Conservation (phyloP, 2,329 filamentous ascomycete genomes). For the Lecanicillium sp. region DNA sequence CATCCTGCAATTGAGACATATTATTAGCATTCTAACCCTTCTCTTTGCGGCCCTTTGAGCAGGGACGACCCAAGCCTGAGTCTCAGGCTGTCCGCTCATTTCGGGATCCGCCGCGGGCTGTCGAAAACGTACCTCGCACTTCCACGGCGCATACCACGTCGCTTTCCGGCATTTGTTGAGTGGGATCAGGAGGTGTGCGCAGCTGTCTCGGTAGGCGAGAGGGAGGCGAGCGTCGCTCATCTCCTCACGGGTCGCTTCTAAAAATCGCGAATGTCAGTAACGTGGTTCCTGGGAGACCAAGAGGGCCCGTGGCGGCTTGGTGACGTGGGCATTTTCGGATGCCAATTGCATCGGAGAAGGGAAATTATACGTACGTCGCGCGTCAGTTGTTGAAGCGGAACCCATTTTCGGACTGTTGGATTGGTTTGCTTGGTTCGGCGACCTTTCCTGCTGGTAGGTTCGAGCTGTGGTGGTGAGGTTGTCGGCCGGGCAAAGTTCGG, state of each 20-base stretch:
- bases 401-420: conserved; percentile 27
- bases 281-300: background rate
- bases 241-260: conserved; percentile 77
- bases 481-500: conserved; percentile 8
- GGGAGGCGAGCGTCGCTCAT: conserved; percentile 90
- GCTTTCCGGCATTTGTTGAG: conserved; percentile 91
- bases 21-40: background rate
- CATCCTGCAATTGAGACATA: conserved; percentile 51
- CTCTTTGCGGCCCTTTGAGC: no score
- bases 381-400: conserved; percentile 27
- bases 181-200: conserved; percentile 88
- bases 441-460: conserved; percentile 1
- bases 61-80: no score
- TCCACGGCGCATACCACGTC: conserved; percentile 94
- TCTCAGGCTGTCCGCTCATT: no score
- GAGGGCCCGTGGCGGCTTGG: no score
- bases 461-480: conserved; percentile 12
- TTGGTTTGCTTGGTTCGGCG: conserved; percentile 15
- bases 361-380: conserved; percentile 26
- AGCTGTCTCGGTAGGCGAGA: conserved; percentile 88
- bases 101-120: no score
- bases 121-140: conserved; percentile 69
- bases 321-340: no score
- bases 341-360: conserved; percentile 7
- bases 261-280: conserved; percentile 1